These are phyloP conservation scores for Emergomyces orientalis DNA, from an alignment of 2,329 filamentous ascomycete species.

Conservation along the genomic window DNA sequence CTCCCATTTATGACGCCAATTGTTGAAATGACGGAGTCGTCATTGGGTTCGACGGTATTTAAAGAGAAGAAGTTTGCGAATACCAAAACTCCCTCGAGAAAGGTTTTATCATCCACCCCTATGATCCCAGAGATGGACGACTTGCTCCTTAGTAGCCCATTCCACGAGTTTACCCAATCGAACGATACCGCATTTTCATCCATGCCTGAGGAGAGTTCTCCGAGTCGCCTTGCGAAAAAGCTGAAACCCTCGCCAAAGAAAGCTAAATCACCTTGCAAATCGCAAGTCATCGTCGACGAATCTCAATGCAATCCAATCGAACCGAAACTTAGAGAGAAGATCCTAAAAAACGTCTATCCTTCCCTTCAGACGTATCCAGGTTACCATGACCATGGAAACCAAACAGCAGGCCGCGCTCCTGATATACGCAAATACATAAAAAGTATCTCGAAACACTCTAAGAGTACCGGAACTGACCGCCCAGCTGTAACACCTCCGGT, in stretches of 20 bases:
- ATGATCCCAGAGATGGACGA: conserved; percentile 33
- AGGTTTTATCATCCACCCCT: conserved; percentile 24
- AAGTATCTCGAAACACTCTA: conserved; percentile 45
- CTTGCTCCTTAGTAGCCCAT: conserved; percentile 58
- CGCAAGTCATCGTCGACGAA: conserved; percentile 67
- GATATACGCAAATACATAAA: conserved; percentile 81
- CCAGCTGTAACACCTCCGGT: conserved; percentile 52
- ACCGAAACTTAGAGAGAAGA: conserved; percentile 60
- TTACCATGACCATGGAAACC: conserved; percentile 63
- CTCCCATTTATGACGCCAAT: conserved; percentile 99
- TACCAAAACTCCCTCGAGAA: conserved; percentile 70
- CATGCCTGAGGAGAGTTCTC: conserved; percentile 27
- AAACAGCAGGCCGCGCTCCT: conserved; percentile 54
- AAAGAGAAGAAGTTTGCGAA: conserved; percentile 50
- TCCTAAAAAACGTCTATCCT: conserved; percentile 65
- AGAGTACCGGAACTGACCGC: conserved; percentile 43
- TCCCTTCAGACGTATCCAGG: conserved; percentile 65
- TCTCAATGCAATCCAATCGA: conserved; percentile 82
- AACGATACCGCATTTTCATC: conserved; percentile 35
- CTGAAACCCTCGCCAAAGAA: conserved; percentile 20
- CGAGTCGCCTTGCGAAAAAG: conserved; percentile 33
- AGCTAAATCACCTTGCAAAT: conserved; percentile 15
- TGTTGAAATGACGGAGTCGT: conserved; percentile 87
- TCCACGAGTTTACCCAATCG: conserved; percentile 55
- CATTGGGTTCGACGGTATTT: conserved; percentile 55